Base-by-base conservation (phyloP, 2,329 filamentous ascomycete genomes). In the Calonectria multiphialidica region DNA sequence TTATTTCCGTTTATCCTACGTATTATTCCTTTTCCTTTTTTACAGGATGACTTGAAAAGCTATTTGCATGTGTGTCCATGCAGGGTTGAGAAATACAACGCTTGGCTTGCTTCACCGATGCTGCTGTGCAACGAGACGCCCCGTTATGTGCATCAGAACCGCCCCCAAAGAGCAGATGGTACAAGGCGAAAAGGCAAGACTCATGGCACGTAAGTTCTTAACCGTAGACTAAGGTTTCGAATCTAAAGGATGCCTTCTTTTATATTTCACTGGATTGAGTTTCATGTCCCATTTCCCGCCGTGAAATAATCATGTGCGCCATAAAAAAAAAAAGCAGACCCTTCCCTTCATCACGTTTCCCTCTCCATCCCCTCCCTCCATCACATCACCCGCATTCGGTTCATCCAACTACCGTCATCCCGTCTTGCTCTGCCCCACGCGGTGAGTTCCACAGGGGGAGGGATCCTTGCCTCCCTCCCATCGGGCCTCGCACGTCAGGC, bases 111-210 rank as follows among this genome's bases (percentile, higher is more conserved):
- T 37, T 37, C 33, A 59, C 53, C 49, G 49, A 53, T 33, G 53
- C 35, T 59, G 53, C 33, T 59, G 53, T 59, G 35, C 35, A 59
- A 57, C 21, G 2, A 23, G 10, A 8, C 66, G 21, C 76, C 73
- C 74, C 75, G 78, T 70, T 81, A 81, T 45, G 71, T 80, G 77
- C 80, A 81, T 80, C 13, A 23, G 53, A 23, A 21, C n/a, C n/a
- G 9, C n/a, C 42, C 42, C 8, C 18, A 44, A 21, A 18, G 5
- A 10, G 42, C 42, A 44, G 42, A 44, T 8, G 42, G 42, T 18
- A 30, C 28, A 30, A 30, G 28, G 28, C 8, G 28, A 30, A 5
- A 8, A 30, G 8, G 28, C 28, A 30, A 30, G 5, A 5, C 28
- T 30, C 5, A 30, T 30, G 28, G 28, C 28, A 30, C 5, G 28